Conservation (phyloP, 768 basidiomycete genomes). For the Suillus variegatus region DNA sequence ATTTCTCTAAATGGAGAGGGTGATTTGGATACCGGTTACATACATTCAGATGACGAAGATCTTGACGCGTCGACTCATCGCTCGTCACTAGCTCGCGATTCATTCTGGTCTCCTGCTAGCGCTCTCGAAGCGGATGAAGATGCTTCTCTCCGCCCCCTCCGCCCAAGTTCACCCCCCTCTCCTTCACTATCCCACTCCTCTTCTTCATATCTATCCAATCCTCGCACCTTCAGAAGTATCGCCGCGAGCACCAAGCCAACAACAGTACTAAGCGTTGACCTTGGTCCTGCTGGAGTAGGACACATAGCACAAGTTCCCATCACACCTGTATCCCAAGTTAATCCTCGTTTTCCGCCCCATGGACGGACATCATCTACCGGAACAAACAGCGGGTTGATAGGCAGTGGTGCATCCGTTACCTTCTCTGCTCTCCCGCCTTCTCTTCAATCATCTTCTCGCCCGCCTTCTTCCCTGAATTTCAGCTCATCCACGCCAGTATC, state of each 20-base stretch:
- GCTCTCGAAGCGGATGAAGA: constrained; percentile 89
- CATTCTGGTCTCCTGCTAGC: constrained; percentile 78
- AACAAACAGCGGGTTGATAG: constrained; percentile 44
- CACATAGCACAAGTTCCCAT: constrained; percentile 87
- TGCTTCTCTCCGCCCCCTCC: constrained; percentile 86
- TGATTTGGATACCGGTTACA: constrained; percentile 40
- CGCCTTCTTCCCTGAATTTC: constrained; percentile 37
- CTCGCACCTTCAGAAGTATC: constrained; percentile 79
- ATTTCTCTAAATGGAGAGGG: constrained; percentile 67
- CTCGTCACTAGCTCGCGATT: constrained; percentile 69
- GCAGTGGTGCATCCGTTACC: constrained; percentile 62
- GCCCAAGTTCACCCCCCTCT: constrained; percentile 85
- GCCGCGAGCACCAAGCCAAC: constrained; percentile 94
- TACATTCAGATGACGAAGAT: constrained; percentile 37
- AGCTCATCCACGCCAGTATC: constrained; percentile 31
- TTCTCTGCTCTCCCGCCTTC: constrained; percentile 70
- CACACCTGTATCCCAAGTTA: constrained; percentile 54
- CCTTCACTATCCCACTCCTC: constrained; percentile 85
- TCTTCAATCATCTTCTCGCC: constrained; percentile 43
- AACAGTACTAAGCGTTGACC: constrained; percentile 87
- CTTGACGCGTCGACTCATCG: constrained; percentile 50
- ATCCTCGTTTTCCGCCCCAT: constrained; percentile 56
- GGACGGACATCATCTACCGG: constrained; percentile 61
- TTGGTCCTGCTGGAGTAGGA: constrained; percentile 78
- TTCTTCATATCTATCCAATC: constrained; percentile 79